A percentile compares a stretch with the other conserved stretches of the same genome.
Evolutionary conservation across 805 yeast species (phyloP).

Genomic region (Wickerhamomyces rabaulensis): DNA sequence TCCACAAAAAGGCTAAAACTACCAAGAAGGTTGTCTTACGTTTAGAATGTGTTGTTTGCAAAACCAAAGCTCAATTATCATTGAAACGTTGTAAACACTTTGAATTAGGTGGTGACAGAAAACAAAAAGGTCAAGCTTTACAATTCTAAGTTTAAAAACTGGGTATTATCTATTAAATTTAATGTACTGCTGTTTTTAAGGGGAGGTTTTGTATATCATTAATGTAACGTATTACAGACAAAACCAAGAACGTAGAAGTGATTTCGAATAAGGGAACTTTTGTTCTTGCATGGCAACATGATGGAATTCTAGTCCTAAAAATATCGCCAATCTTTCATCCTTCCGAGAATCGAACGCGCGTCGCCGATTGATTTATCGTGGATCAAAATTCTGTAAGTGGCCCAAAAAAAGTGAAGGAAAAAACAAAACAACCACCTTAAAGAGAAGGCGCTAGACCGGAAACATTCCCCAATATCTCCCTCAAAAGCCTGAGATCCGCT

Average conservation of each 20-base stretch:
- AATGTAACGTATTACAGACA: conserved; percentile 21
- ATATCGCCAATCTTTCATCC: background rate
- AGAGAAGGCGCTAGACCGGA: background rate
- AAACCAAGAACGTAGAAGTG: no score
- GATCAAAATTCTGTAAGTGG: background rate
- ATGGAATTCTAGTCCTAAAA: background rate
- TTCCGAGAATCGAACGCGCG: background rate
- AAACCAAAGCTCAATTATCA: conserved; percentile 96
- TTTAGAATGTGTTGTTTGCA: conserved; percentile 97
- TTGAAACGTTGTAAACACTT: conserved; percentile 99
- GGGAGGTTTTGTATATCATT: conserved; percentile 23
- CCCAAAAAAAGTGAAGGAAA: background rate
- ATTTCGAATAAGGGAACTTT: no score
- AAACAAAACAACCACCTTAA: conserved; percentile 1
- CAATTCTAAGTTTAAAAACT: conserved; percentile 68
- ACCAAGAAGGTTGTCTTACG: conserved; percentile 99
- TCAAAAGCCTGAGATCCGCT: background rate
- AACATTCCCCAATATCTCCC: background rate
- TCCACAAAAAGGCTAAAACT: conserved; percentile 99
- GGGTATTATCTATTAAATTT: conserved; percentile 8
- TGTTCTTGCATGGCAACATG: no score
- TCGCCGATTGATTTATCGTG: background rate
- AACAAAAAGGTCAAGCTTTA: conserved; percentile 99
- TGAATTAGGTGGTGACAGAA: conserved; percentile 99
- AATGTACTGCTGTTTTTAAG: conserved; percentile 15